Evolutionary conservation across 164 flowering plant genomes (phyloP).

Genomic region (Santalum album): DNA sequence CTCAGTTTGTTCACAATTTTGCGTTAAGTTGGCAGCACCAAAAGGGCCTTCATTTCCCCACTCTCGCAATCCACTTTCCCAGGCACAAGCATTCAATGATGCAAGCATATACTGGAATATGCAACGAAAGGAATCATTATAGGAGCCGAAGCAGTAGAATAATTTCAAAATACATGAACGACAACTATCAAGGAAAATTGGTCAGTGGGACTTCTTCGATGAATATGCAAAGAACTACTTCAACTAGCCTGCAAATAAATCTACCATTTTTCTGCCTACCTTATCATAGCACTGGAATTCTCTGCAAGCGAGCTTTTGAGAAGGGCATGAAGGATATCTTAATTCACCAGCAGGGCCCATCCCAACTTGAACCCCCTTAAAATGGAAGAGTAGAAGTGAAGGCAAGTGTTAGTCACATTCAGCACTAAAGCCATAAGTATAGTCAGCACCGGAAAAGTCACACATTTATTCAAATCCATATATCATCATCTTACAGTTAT

Average conservation of each 20-base stretch:
- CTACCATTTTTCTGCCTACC: constrained; percentile 22
- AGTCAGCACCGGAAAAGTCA: too few relatives aligned
- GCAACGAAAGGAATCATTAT: background rate
- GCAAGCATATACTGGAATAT: constrained; percentile 56
- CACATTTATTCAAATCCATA: too few relatives aligned
- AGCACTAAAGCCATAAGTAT: too few relatives aligned
- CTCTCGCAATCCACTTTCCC: constrained; percentile 35
- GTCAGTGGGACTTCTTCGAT: background rate
- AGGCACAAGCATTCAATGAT: constrained; percentile 46
- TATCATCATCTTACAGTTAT: constrained; percentile 35
- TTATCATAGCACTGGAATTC: constrained; percentile 81
- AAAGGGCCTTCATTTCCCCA: constrained; percentile 57
- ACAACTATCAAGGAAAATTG: background rate
- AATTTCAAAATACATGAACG: background rate
- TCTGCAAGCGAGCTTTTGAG: constrained; percentile 37
- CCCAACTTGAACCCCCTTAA: constrained; percentile 65
- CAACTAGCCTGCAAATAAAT: background rate
- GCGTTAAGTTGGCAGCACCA: constrained; percentile 33
- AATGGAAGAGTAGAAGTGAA: too few relatives aligned
- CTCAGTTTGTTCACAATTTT: constrained; percentile 32
- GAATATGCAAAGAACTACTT: background rate
- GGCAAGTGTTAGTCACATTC: too few relatives aligned
- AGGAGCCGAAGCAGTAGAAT: background rate
- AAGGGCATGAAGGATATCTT: constrained; percentile 57
- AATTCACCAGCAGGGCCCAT: constrained; percentile 83